These are phyloP conservation scores for Pascua sp. DNA, from an alignment of 1,284 basidiomycete species.

Conservation along the genomic window DNA sequence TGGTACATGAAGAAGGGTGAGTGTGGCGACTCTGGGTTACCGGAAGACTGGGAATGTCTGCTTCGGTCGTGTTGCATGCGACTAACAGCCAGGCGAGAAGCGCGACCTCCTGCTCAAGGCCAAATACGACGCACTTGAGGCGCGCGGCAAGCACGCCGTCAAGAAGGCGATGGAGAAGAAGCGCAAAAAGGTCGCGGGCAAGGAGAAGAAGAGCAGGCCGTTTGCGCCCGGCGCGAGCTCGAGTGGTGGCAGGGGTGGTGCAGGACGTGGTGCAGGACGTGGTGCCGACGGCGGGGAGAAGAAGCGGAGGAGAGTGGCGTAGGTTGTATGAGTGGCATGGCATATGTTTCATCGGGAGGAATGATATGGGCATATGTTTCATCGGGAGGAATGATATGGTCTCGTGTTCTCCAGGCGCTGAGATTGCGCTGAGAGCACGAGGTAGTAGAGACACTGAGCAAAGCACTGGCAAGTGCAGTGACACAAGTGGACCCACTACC, in stretches of 20 bases:
- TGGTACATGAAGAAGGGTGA: conserved; percentile 85
- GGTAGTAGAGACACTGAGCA: too few species aligned
- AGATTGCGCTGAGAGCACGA: too few species aligned
- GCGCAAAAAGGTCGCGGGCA: conserved; percentile 78
- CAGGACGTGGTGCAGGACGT: conserved; percentile 15
- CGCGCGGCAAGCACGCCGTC: conserved; percentile 68
- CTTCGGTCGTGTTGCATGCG: background rate
- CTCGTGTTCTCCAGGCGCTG: too few species aligned
- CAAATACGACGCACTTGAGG: conserved; percentile 70
- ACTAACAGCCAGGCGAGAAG: conserved; percentile 61
- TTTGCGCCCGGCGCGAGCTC: conserved; percentile 50
- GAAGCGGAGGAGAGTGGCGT: conserved; percentile 18
- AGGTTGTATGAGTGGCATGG: conserved; percentile 1
- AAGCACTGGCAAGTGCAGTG: too few species aligned
- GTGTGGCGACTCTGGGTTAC: conserved; percentile 5
- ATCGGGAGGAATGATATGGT: too few species aligned
- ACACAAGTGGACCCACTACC: too few species aligned
- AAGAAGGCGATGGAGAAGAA: conserved; percentile 85
- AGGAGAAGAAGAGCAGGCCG: conserved; percentile 81
- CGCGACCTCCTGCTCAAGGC: conserved; percentile 68
- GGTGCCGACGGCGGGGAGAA: conserved; percentile 11
- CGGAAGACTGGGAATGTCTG: background rate
- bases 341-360: background rate
- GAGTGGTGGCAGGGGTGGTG: background rate
- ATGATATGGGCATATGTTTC: too few species aligned